These are phyloP conservation scores for Pichia sp. DNA, from an alignment of 1,139 yeast genomes.

Conservation along the genomic window DNA sequence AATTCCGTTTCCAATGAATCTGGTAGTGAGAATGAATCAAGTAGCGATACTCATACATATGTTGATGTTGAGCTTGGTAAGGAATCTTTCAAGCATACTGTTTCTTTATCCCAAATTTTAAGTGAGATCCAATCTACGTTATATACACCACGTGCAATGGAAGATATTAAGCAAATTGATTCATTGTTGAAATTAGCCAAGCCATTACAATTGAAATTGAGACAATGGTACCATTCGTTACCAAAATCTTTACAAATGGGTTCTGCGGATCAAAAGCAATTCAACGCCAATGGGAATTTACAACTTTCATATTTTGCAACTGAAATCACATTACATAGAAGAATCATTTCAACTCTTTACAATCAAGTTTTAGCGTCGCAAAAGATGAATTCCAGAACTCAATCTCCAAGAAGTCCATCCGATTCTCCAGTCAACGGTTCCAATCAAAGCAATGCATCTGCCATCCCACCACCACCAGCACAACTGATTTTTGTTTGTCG, in stretches of 20 bases:
- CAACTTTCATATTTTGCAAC: conserved; percentile 87
- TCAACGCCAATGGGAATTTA: conserved; percentile 63
- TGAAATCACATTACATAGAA: conserved; percentile 79
- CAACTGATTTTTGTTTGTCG: conserved; percentile 72
- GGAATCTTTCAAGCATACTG: conserved; percentile 65
- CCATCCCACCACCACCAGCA: conserved; percentile 52
- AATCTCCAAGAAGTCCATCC: conserved; percentile 2
- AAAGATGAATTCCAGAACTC: neutral
- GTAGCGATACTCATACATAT: conserved; percentile 39
- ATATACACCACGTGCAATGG: conserved; percentile 67
- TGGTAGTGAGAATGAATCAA: conserved; percentile 21
- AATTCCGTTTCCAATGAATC: neutral
- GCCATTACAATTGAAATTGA: conserved; percentile 74
- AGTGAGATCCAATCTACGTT: conserved; percentile 70
- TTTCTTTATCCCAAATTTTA: conserved; percentile 65
- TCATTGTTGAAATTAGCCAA: conserved; percentile 74
- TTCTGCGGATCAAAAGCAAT: conserved; percentile 56
- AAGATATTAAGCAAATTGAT: conserved; percentile 54
- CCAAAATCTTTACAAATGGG: conserved; percentile 71
- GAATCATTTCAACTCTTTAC: conserved; percentile 59
- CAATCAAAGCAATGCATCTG: neutral
- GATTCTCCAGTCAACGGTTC: neutral
- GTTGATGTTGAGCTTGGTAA: conserved; percentile 70
- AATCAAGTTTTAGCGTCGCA: conserved; percentile 6
- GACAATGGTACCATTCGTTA: conserved; percentile 83